phyloP scores from a whole-genome alignment of 208 protist genomes.

The Leptomonas seymouri region DNA sequence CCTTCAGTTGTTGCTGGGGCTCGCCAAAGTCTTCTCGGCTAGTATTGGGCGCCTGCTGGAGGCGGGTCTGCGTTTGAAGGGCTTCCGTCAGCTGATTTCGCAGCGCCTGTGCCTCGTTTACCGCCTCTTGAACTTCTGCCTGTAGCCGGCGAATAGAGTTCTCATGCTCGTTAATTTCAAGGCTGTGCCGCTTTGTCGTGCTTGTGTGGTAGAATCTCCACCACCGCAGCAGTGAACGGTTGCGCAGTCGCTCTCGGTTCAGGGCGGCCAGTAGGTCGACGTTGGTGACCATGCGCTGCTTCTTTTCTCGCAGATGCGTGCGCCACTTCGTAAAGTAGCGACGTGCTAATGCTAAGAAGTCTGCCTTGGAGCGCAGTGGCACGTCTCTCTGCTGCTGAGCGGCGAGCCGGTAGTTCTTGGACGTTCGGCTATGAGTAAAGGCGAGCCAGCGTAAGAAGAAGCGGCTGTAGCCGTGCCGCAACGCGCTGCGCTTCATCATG shows the following conservation, averaged over 20 bases:
- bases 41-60: constrained; percentile 18
- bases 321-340: constrained; percentile 74
- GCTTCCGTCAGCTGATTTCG: constrained; percentile 10
- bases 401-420: constrained; percentile 12
- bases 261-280: constrained; percentile 41
- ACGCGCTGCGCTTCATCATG: constrained; percentile 56
- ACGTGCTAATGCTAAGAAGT: constrained; percentile 54
- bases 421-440: constrained; percentile 34
- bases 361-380: constrained; percentile 55
- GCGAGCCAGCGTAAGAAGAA: constrained; percentile 77
- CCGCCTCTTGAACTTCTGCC: constrained; percentile 4
- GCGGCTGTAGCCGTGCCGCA: constrained; percentile 40
- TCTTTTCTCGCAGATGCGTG: constrained; percentile 38
- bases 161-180: constrained; percentile 18
- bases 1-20: constrained; percentile 8
- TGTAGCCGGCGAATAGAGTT: constrained; percentile 15
- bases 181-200: constrained; percentile 1
- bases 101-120: constrained; percentile 13
- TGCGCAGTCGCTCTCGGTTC: constrained; percentile 37
- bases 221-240: constrained; percentile 38
- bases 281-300: constrained; percentile 57
- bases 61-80: constrained; percentile 3
- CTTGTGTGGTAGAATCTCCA: constrained; percentile 12
- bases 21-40: constrained; percentile 7
- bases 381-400: constrained; percentile 46